phyloP scores from a whole-genome alignment of 2,329 filamentous ascomycete species.

The Mollisia scopiformis region DNA sequence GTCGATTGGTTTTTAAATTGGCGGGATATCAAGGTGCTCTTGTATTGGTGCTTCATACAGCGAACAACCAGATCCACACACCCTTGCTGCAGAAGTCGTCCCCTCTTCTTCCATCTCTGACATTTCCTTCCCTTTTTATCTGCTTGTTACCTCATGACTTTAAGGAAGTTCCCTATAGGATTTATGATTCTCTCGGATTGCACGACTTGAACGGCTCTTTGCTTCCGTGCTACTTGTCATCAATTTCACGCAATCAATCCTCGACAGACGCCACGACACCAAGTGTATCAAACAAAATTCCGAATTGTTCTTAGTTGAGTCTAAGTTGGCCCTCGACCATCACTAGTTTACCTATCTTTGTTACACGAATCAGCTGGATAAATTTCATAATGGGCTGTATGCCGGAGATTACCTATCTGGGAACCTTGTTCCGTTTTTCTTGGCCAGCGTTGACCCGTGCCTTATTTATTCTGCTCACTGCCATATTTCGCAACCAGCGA shows the following conservation, averaged over 20 bases:
- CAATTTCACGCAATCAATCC: conserved; percentile 1
- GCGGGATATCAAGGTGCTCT: no score
- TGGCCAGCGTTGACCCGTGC: background rate
- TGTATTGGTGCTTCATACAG: no score
- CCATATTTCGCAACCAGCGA: background rate
- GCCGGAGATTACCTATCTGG: background rate
- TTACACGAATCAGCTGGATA: background rate
- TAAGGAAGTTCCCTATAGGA: no score
- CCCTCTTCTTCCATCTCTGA: no score
- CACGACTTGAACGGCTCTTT: background rate
- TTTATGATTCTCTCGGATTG: no score
- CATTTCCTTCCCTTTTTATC: no score
- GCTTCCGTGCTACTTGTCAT: background rate
- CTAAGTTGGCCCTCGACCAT: background rate
- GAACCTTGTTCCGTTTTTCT: background rate
- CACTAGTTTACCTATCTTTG: background rate
- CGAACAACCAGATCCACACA: no score
- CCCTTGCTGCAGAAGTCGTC: no score
- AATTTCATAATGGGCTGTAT: background rate
- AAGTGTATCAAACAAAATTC: background rate
- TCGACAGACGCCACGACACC: background rate
- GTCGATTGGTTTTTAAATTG: no score
- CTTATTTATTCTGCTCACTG: background rate
- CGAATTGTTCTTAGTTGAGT: background rate
- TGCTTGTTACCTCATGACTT: no score